A percentile compares a stretch with the other conserved stretches of the same genome.
Evolutionary conservation across 805 yeast species (phyloP).

Genomic region (Lachancea dasiensis): DNA sequence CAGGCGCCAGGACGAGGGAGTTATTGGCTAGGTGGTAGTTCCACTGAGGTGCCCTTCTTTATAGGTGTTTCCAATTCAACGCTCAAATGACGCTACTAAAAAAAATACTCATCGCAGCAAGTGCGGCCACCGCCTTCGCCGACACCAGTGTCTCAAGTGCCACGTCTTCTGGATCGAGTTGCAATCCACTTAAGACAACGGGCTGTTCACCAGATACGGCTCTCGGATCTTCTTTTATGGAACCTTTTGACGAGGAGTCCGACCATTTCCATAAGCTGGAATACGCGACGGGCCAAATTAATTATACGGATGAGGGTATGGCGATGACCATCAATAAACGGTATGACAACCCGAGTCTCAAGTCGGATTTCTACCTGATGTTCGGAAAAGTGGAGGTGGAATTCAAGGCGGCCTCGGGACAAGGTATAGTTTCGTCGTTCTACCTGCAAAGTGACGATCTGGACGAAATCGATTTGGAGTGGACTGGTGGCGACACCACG

Average conservation of each 20-base stretch:
- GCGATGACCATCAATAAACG: constrained; percentile 51
- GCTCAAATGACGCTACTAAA: not conserved
- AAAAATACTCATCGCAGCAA: not conserved
- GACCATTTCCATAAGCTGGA: constrained; percentile 37
- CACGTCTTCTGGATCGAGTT: constrained; percentile 20
- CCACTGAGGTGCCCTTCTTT: too few species aligned
- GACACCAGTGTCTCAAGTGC: constrained; percentile 1
- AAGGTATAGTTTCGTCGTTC: constrained; percentile 75
- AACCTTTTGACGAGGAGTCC: constrained; percentile 46
- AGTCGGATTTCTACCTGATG: constrained; percentile 79
- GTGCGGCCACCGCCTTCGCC: constrained; percentile 4
- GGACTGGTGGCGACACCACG: constrained; percentile 73
- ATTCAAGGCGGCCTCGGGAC: constrained; percentile 67
- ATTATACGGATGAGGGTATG: constrained; percentile 52
- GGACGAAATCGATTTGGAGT: constrained; percentile 87
- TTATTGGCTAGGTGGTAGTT: too few species aligned
- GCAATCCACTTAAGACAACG: constrained; percentile 40
- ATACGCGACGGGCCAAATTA: constrained; percentile 38
- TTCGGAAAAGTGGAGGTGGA: constrained; percentile 77
- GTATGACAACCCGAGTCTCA: constrained; percentile 72
- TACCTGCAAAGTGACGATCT: constrained; percentile 77
- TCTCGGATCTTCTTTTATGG: constrained; percentile 48
- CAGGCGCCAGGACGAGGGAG: too few species aligned
- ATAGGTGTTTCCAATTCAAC: too few species aligned
- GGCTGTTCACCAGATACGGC: constrained; percentile 52